Evolutionary conservation across 2,329 filamentous ascomycete species (phyloP), one percentile per base, ranked within the genome.

Genomic region (Sclerotinia trifoliorum): DNA sequence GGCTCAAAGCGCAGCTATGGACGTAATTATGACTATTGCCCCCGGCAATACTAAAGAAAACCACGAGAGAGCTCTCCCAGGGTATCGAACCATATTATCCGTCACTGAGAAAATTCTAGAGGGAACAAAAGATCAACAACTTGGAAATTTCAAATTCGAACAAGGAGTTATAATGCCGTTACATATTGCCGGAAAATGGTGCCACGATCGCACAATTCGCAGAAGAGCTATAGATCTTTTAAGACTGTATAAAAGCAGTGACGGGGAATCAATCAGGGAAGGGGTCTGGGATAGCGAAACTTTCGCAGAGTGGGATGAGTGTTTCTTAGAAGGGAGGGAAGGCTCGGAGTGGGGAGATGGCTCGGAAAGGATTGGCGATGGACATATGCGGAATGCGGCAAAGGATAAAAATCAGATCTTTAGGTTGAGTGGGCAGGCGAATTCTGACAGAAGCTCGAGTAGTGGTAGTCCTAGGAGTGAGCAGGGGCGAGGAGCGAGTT

Each of bases 81-180:
- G 21, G 7, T 66, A 61, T 44, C 65, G 52, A 42, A 49, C 17
- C 24, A 52, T 61, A 51, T 26, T 66, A 26, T 5, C 15, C 19
- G 42, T n/a, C 21, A 35, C 24, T 24, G 55, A 66, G 55, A 17
- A 44, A 6, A 4, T 61, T 24, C 17, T 66, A 5, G n/a, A 61
- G 4, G 21, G 24, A n/a, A 61, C 46, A 17, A 52, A 66, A 42
- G 44, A 61, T 32, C 26, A 48, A 17, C 46, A 62, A 60, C 24
- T n/a, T 61, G 55, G 54, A 5, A 42, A 52, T 17, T 61, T 61
- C 24, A 66, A 66, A 39, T 66, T 66, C 19, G 65, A 66, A 13
- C 56, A 51, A 5, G 55, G 55, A 13, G 48, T 61, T 10, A 35
- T 66, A n/a, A 60, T 60, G 55, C 65, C 65, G 11, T 35, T 66